Base-by-base conservation (phyloP, 2,329 filamentous ascomycete genomes). In the Monosporascus sp. region DNA sequence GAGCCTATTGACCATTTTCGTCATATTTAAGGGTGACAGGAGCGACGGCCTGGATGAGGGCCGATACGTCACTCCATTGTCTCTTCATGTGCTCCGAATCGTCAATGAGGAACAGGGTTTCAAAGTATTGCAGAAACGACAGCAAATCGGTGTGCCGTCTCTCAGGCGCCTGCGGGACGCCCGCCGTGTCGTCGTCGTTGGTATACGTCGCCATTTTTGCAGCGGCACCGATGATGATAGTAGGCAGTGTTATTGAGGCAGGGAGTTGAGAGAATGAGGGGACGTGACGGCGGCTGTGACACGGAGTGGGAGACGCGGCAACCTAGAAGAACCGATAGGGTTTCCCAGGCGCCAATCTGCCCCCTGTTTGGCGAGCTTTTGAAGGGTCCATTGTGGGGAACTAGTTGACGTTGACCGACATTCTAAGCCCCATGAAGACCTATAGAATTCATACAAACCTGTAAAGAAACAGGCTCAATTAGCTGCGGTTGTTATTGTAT, bases 31-130 rank as follows among this genome's bases (percentile, higher is more conserved):
- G 59, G 44, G 56, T 59, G 22, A 57, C 46, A 1, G 61, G 61
- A 14, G 61, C 58, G 7, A 61, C 57, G 0, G 57, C 60, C 48
- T 61, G 60, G 41, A 62, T 60, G 24, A 62, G 45, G 11, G 57
- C 53, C 8, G 57, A 60, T 7, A 62, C 60, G 49, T 62, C 60
- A 46, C 52, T 57, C 60, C 60, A 62, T 18, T 62, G 59, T 7
- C 59, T 50, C 41, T 61, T 57, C 60, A 62, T 62, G 41, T 61
- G 54, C n/a, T 45, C 36, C 20, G 60, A 62, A 37, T 62, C 60
- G 41, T 62, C 60, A 35, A 62, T 52, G 25, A 62, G 38, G 52
- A 62, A 62, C 17, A 62, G 20, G 7, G 60, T 62, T 43, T 62
- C 60, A 18, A 62, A 62, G 43, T 56, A 61, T 20, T 54, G 52